phyloP scores from a whole-genome alignment of 495 filamentous ascomycete species.

The Penicillium cosmopolitanum region DNA sequence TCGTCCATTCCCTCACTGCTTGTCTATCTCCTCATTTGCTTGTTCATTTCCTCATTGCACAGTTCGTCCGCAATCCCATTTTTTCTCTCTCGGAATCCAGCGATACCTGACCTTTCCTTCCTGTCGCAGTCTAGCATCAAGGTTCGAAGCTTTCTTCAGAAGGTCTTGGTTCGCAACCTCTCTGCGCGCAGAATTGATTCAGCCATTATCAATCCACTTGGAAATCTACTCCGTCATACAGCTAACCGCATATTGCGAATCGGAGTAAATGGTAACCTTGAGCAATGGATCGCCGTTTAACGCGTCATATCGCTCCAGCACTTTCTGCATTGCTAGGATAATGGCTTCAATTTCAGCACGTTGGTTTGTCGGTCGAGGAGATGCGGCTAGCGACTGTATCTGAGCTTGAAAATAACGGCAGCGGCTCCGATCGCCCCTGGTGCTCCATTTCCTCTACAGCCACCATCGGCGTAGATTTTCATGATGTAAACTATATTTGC shows the following conservation, averaged over 20 bases:
- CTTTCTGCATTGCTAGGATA: not conserved
- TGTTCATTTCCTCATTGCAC: not conserved
- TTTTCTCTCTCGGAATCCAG: not conserved
- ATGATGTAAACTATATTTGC: not conserved
- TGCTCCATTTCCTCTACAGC: conserved; percentile 3
- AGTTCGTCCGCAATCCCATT: not conserved
- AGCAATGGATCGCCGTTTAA: not conserved
- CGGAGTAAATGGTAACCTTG: not conserved
- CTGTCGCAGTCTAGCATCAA: not conserved
- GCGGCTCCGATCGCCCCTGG: not conserved
- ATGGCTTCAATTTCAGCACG: not conserved
- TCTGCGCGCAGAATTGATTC: too few species aligned
- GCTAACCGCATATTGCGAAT: not conserved
- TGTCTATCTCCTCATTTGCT: too few species aligned
- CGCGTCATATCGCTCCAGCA: not conserved
- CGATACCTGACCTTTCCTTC: not conserved
- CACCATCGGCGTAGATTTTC: not conserved
- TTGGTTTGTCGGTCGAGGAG: not conserved
- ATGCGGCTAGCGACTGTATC: not conserved
- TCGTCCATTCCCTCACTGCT: too few species aligned
- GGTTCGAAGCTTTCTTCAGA: not conserved
- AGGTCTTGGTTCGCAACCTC: not conserved
- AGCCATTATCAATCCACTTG: too few species aligned
- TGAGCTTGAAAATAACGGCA: not conserved
- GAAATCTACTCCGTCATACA: too few species aligned